Base-by-base conservation (phyloP, 805 yeast genomes). In the Teunomyces lycoperdinae region DNA sequence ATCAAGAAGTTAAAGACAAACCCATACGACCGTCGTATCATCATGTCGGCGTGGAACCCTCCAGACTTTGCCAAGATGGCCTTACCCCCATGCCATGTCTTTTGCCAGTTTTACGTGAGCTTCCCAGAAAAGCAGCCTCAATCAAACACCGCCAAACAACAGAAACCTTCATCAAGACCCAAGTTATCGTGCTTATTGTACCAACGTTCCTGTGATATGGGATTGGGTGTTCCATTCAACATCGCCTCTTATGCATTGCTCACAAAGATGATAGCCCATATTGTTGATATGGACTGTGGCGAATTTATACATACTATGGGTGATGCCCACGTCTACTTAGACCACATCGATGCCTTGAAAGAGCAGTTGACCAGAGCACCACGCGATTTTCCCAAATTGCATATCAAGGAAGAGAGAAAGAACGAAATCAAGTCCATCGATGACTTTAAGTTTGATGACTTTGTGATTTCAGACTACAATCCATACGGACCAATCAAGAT, bases 121-220 rank as follows among this genome's bases (percentile, higher is more conserved):
- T 87, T 87, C 71, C 92, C 96, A n/a, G 63, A 68, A 43, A 72
- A 71, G 26, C 41, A 38, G 14, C 30, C 41, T 11, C 30, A 38
- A 38, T 38, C 41, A 14, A 26, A 38, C 28, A 38, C 41, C 11
- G 13, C 10, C n/a, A 38, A 38, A 14, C 41, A 38, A 38, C 41
- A 38, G 27, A 38, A 38, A 20, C 1, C 35, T 5, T 8, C 38
- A 3, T 49, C 62, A 3, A 81, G 69, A 57, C 95, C 95, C 17
- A 82, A 77, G 58, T 77, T 94, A 47, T 87, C 94, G 9, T 94
- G 99, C 65, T 79, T 86, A 49, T 73, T 94, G 73, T 94, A 94
- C 68, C 99, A 94, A 71, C 81, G 99, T 60, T 87, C 96, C n/a
- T 92, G 98, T 68, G 99, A 94, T 63, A 91, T 94, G 97, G 99